Evolutionary conservation across 2,329 filamentous ascomycete species (phyloP).

Genomic region (Pyrenochaeta sp.): DNA sequence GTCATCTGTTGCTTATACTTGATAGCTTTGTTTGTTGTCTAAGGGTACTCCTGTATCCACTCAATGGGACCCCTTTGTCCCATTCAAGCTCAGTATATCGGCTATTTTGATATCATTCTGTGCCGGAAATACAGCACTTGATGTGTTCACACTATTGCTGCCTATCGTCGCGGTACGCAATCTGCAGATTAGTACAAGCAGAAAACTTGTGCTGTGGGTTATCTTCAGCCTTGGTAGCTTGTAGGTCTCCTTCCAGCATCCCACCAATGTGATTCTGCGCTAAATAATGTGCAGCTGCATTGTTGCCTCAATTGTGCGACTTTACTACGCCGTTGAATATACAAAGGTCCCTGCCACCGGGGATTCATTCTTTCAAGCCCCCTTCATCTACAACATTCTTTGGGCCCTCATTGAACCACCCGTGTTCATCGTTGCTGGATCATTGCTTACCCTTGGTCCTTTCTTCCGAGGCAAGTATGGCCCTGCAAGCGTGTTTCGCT

Average conservation of each 20-base stretch:
- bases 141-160: not conserved
- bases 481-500: not conserved
- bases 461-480: conserved; percentile 1
- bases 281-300: not conserved
- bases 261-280: not conserved
- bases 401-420: conserved; percentile 1
- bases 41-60: not conserved
- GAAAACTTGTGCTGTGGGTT: not conserved
- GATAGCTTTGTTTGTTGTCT: not conserved
- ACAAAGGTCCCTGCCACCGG: conserved; percentile 1
- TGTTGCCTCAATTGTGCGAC: not conserved
- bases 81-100: conserved; percentile 1
- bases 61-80: not conserved
- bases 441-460: not conserved
- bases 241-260: not conserved
- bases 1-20: not conserved
- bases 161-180: not conserved
- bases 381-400: conserved; percentile 1
- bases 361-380: conserved; percentile 1
- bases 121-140: not conserved
- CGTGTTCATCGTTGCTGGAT: not conserved
- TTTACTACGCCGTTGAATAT: not conserved
- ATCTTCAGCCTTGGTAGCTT: conserved; percentile 1
- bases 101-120: conserved; percentile 1
- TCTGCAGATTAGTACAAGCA: not conserved